These are phyloP conservation scores for Amaranthus hypochondriacus DNA, from an alignment of 148 eudicot species.

Conservation along the genomic window DNA sequence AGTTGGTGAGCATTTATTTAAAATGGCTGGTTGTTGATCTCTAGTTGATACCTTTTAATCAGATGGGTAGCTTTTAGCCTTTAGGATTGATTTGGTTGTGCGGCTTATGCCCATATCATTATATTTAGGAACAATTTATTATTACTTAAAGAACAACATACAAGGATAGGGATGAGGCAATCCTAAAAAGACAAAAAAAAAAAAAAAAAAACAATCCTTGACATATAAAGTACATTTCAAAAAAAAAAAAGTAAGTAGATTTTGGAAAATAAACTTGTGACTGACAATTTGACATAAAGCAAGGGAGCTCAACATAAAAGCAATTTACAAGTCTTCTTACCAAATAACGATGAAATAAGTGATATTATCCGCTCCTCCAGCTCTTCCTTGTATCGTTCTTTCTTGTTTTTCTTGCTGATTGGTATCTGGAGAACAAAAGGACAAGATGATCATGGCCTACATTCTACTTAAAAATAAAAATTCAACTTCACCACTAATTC, in stretches of 20 bases:
- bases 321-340: slow-evolving; percentile 46
- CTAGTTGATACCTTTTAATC: too few relatives aligned
- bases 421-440: slow-evolving; percentile 48
- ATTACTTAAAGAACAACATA: too few relatives aligned
- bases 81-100: too few relatives aligned
- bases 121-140: too few relatives aligned
- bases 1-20: too few relatives aligned
- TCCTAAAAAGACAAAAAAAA: background rate
- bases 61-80: too few relatives aligned
- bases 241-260: background rate
- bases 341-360: slow-evolving; percentile 88
- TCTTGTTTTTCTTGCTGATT: slow-evolving; percentile 77
- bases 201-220: background rate
- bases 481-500: background rate
- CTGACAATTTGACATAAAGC: background rate
- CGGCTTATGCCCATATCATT: too few relatives aligned
- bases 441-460: slow-evolving; percentile 1
- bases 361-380: slow-evolving; percentile 90
- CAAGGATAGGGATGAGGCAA: too few relatives aligned
- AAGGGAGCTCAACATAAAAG: background rate
- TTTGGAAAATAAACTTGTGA: too few relatives aligned
- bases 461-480: background rate
- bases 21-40: too few relatives aligned
- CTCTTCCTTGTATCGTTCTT: slow-evolving; percentile 69
- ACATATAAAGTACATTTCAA: background rate